Percentiles rank a stretch among this genome's conserved stretches.
These are phyloP conservation scores for Ceratocystis colombiana DNA, from an alignment of 2,329 filamentous ascomycete species.

Conservation along the genomic window DNA sequence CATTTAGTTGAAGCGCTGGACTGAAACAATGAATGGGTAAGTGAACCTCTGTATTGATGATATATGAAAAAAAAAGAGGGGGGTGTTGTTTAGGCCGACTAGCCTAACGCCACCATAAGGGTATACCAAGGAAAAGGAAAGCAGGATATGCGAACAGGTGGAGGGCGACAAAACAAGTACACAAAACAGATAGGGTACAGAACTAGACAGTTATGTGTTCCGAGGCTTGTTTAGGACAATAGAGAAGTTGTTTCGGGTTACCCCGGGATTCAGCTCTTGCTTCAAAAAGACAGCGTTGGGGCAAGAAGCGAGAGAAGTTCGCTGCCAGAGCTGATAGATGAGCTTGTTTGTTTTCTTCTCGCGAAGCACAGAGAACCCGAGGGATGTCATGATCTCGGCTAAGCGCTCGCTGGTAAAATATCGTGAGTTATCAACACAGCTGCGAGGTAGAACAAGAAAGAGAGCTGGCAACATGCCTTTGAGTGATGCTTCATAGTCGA, in stretches of 20 bases:
- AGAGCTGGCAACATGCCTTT: slow-evolving; percentile 51
- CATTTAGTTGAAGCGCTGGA: no score
- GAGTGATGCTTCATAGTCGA: slow-evolving; percentile 21
- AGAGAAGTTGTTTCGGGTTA: slow-evolving; percentile 79
- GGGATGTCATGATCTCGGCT: slow-evolving; percentile 58
- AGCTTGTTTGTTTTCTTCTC: slow-evolving; percentile 73
- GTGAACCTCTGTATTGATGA: background rate
- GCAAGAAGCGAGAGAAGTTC: slow-evolving; percentile 29
- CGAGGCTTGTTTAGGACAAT: slow-evolving; percentile 50
- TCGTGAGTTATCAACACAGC: slow-evolving; percentile 81
- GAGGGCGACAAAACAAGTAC: background rate
- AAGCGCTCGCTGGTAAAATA: slow-evolving; percentile 69
- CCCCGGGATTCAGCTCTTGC: slow-evolving; percentile 64
- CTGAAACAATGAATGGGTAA: background rate
- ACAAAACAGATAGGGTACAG: background rate
- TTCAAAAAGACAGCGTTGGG: slow-evolving; percentile 49
- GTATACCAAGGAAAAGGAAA: slow-evolving; percentile 9
- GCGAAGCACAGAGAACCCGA: slow-evolving; percentile 60
- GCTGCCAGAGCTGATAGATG: slow-evolving; percentile 78
- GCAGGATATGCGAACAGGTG: background rate
- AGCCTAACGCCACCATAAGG: background rate
- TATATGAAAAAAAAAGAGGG: background rate
- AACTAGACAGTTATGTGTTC: background rate
- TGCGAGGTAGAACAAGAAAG: slow-evolving; percentile 81
- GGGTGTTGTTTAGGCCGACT: background rate